Evolutionary conservation across 129 eudicot species (phyloP), one percentile per base, ranked within the genome.

Genomic region (Flaveria brownii): DNA sequence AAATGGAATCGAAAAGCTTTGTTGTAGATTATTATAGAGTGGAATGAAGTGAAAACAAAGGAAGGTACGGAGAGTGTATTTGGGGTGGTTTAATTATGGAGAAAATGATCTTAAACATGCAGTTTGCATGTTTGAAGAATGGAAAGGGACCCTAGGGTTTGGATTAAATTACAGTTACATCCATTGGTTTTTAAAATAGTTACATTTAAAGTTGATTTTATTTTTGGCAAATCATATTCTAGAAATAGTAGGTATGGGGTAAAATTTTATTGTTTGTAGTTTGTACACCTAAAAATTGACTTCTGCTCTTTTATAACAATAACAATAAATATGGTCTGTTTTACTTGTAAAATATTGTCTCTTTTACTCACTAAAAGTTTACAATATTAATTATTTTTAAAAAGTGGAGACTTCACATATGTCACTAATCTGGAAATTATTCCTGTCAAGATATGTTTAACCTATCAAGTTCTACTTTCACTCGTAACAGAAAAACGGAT

Each of bases 1-100:
- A 60, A 52, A 17, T 52, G 70, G 72, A 61, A 50, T 28, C 3
- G 46, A 62, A 56, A 62, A 79, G 66, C 52, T 47, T 13, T 30
- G 8, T 46, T 41, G 11, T 42, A 8, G 15, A 1, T 15, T 68
- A 13, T 79, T 73, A 45, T 73, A 43, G 83, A 51, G 15, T 9
- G 39, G 25, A 80, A 80, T 73, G 75, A 22, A 73, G 84, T 67
- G 75, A 66, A 67, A 73, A 73, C 75, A 80, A 54, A 80, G 75
- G 75, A 66, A 73, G 75, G 84, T 72, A 63, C 15, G 14, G 68
- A 30, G 5, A 51, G 12, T 1, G 17, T 66, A 36, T 22, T 23
- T 54, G 46, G 62, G 70, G 59, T 33, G 51, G 77, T 78, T 63
- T 51, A 47, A 56, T 52, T 43, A 80, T 73, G 55, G 73, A 67